Evolutionary conservation across 148 eudicot genomes (phyloP).

Genomic region (Cornus controversa): DNA sequence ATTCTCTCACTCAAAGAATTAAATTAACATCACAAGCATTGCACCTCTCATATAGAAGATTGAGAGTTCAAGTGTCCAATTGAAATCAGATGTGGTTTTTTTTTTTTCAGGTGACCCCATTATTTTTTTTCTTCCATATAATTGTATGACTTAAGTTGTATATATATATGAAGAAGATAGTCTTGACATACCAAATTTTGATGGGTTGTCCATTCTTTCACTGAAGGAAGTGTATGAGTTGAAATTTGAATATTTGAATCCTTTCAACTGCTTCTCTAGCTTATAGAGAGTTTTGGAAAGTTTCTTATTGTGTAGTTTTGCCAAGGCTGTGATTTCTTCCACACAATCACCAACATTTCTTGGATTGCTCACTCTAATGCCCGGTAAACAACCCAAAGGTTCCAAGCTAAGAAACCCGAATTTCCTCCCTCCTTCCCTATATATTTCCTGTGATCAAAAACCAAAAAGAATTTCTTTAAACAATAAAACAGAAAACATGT

Average conservation of each 20-base stretch:
- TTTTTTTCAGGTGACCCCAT: no score
- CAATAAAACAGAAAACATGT: no score
- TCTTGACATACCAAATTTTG: constrained; percentile 24
- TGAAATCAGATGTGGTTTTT: no score
- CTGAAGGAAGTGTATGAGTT: constrained; percentile 20
- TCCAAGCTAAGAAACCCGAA: constrained; percentile 35
- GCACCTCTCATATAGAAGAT: no score
- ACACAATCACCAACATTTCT: constrained; percentile 24
- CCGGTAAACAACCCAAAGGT: constrained; percentile 36
- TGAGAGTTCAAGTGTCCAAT: no score
- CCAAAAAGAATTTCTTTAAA: no score
- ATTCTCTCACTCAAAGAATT: no score
- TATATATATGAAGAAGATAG: no score
- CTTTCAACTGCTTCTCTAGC: constrained; percentile 22
- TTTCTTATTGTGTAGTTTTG: constrained; percentile 24
- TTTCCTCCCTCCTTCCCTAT: constrained; percentile 42
- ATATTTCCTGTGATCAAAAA: constrained; percentile 30
- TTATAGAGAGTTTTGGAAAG: constrained; percentile 13
- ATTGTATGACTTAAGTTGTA: no score
- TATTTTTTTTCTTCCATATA: no score
- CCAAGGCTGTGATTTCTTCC: constrained; percentile 13
- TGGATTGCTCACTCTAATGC: constrained; percentile 7
- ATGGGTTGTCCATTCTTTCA: constrained; percentile 26
- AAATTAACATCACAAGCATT: no score
- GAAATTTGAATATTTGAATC: constrained; percentile 36